Percentiles rank a stretch among this genome's conserved stretches.
phyloP scores from a whole-genome alignment of 306 rosid genomes.

The Dicorynia guianensis region DNA sequence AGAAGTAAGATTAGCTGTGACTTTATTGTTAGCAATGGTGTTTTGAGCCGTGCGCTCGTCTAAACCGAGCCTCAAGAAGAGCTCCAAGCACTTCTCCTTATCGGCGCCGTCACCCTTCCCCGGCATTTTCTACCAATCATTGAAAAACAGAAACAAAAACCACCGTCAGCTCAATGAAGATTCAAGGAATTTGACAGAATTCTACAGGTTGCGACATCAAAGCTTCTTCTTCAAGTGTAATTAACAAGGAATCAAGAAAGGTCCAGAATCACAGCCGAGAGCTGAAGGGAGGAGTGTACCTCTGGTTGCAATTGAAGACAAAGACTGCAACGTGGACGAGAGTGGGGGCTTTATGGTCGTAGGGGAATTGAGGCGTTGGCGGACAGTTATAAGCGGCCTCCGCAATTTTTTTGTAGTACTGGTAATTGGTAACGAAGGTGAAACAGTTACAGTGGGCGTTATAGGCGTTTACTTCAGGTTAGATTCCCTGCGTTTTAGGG shows the following conservation, averaged over 20 bases:
- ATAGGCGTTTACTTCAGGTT: not conserved
- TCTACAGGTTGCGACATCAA: not conserved
- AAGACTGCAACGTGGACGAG: not conserved
- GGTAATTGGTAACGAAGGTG: not conserved
- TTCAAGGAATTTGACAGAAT: not conserved
- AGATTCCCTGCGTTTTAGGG: not conserved
- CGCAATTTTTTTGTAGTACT: not conserved
- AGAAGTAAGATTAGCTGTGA: constrained; percentile 80
- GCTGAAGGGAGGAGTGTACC: not conserved
- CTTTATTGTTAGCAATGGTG: constrained; percentile 89
- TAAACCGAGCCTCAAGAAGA: constrained; percentile 71
- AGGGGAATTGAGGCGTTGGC: not conserved
- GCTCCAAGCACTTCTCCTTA: constrained; percentile 77
- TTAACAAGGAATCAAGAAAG: too few relatives aligned
- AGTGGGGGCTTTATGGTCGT: not conserved
- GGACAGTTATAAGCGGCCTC: too few relatives aligned
- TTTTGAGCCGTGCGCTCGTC: constrained; percentile 89
- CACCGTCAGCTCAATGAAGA: not conserved
- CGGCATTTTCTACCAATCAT: constrained; percentile 50
- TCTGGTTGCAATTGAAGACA: not conserved
- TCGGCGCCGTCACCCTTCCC: constrained; percentile 62
- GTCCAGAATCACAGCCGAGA: not conserved
- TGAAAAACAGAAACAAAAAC: not conserved
- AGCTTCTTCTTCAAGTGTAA: not conserved
- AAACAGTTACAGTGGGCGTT: not conserved